Base-by-base conservation (phyloP, 768 basidiomycete species). In the Vararia minispora region DNA sequence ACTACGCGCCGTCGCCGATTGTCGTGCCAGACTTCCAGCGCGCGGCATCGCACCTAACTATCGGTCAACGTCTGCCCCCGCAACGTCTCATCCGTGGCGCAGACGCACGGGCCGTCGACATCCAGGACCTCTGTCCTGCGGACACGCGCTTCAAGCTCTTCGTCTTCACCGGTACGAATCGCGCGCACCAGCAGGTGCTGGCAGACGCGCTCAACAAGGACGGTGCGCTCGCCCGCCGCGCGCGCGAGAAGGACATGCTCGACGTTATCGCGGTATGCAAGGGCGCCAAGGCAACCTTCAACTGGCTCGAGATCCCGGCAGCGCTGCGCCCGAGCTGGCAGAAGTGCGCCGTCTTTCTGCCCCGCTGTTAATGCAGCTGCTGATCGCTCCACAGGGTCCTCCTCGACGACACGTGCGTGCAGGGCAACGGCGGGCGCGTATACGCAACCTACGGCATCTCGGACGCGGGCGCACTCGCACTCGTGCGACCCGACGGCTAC, bases 401-500 rank as follows among this genome's bases (percentile, higher is more conserved):
- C 22, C 59, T 78, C 10, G 81, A 84, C 42, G 77, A 76, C 40
- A 53, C 46, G 2, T 69, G 74, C 42, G 42, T 66, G 23, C 57
- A 53, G 12, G 68, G 65, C 3, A 50, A 38, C 4, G 75, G 74
- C 18, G 76, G 76, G 3, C 61, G 63, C 25, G 76, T 72, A 4
- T 81, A 82, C 51, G 45, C 54, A 0, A 63, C 65, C 18, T 79
- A 73, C 45, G 79, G 78, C 0, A 64, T 78, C 31, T 54, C 60
- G 23, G 44, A 46, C 34, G 41, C 44, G 1, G 76, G 76, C 13
- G 71, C 66, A 8, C 48, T 76, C 9, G 66, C 76, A 6, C 59
- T 76, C 34, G 66, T 79, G 5, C 64, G 79, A 18, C 77, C 77
- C 6, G 78, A 78, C 47, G 80, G 79, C 12, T 80, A 79, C 40